phyloP scores from a whole-genome alignment of 345 rosid species.

The Sisymbrium irio region DNA sequence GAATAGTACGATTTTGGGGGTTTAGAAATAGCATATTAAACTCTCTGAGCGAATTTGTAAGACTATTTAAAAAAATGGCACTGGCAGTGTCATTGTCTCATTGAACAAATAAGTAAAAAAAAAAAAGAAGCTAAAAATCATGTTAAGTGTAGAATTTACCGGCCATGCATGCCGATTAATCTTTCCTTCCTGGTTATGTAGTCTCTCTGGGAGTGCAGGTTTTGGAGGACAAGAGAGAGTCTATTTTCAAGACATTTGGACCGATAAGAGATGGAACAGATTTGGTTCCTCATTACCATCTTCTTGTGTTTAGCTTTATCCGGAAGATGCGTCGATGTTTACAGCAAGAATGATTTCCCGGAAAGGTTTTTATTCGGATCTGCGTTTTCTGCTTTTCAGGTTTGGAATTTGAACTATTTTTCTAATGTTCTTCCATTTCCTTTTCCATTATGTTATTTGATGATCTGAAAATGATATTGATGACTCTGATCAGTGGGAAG shows the following conservation, averaged over 20 bases:
- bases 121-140: too few species aligned
- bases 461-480: neutral
- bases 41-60: too few species aligned
- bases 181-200: neutral
- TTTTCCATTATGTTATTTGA: too few species aligned
- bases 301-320: neutral
- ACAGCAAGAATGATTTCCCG: constrained; percentile 50
- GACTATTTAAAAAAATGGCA: too few species aligned
- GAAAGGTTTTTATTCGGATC: constrained; percentile 55
- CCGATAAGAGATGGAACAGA: neutral
- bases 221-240: too few species aligned
- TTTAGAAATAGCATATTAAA: too few species aligned
- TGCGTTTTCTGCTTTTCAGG: constrained; percentile 55
- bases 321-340: constrained; percentile 24
- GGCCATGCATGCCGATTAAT: neutral
- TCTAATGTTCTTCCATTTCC: too few species aligned
- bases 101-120: too few species aligned
- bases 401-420: neutral
- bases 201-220: too few species aligned
- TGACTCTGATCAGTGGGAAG: constrained; percentile 36
- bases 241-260: neutral
- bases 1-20: too few species aligned
- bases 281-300: neutral
- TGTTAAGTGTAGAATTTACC: neutral
- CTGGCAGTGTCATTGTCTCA: too few species aligned